A percentile compares a stretch with the other conserved stretches of the same genome.
These are phyloP conservation scores for Termitomyces sp. DNA, from an alignment of 768 basidiomycete genomes.

Conservation along the genomic window DNA sequence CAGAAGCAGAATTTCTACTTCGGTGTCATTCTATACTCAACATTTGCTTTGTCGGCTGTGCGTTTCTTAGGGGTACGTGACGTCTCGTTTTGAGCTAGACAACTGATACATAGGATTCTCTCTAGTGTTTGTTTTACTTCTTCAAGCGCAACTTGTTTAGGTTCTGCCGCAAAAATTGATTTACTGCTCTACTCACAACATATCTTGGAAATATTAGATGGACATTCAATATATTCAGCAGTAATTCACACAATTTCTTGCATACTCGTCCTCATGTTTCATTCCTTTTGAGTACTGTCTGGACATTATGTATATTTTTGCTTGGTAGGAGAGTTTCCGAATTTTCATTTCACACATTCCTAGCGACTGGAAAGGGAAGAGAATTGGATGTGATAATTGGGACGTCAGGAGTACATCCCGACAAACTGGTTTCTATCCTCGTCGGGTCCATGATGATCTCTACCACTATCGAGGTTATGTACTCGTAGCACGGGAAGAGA, in stretches of 20 bases:
- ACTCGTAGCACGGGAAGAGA: not conserved
- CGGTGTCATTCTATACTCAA: conserved; percentile 72
- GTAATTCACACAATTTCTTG: not conserved
- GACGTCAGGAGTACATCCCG: conserved; percentile 56
- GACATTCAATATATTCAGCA: not conserved
- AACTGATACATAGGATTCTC: conserved; percentile 1
- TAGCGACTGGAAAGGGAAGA: not conserved
- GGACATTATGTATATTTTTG: not conserved
- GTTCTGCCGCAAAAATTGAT: conserved; percentile 70
- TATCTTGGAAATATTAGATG: conserved; percentile 6
- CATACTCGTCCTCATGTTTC: not conserved
- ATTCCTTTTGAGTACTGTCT: not conserved
- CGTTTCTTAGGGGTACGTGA: conserved; percentile 70
- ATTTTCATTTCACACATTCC: not conserved
- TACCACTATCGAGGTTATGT: not conserved
- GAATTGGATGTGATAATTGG: not conserved
- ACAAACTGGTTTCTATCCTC: conserved; percentile 31
- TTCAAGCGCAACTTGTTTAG: conserved; percentile 80
- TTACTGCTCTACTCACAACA: not conserved
- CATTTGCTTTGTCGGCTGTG: conserved; percentile 64
- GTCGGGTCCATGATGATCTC: not conserved
- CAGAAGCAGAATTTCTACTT: conserved; percentile 58
- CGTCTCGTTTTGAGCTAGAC: not conserved
- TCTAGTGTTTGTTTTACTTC: conserved; percentile 76
- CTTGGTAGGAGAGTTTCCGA: conserved; percentile 7